Conservation (phyloP, 352 stramenopile species). For the Globisporangium echinulatum region DNA sequence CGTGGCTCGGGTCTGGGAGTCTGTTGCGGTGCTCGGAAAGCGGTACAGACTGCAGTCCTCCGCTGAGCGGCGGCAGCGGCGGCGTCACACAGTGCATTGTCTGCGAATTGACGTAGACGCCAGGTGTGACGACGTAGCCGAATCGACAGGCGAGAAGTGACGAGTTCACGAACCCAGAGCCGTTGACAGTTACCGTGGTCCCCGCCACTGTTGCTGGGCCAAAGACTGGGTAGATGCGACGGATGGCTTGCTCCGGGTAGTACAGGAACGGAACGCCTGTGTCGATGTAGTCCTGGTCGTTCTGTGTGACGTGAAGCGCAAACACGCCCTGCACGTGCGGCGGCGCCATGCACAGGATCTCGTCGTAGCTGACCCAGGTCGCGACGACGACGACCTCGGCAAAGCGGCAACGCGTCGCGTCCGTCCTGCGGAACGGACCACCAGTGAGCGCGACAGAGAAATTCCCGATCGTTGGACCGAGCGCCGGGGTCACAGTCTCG, state of each 20-base stretch:
- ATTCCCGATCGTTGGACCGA: constrained; percentile 75
- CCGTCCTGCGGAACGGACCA: constrained; percentile 64
- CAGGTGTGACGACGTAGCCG: constrained; percentile 75
- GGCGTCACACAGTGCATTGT: constrained; percentile 83
- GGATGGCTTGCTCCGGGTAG: constrained; percentile 73
- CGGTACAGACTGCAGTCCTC: constrained; percentile 44
- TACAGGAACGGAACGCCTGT: constrained; percentile 67
- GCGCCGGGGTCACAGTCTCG: constrained; percentile 62
- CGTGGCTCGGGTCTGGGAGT: constrained; percentile 48
- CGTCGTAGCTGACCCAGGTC: constrained; percentile 51
- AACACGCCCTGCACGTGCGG: constrained; percentile 61
- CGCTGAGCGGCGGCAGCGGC: constrained; percentile 47
- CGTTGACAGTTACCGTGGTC: constrained; percentile 82
- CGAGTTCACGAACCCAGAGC: constrained; percentile 85
- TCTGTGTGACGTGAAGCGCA: constrained; percentile 82
- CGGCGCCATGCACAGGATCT: constrained; percentile 79
- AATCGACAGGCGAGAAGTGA: constrained; percentile 86
- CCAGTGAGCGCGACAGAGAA: constrained; percentile 84
- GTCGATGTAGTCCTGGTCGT: constrained; percentile 90
- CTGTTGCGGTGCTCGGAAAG: constrained; percentile 72
- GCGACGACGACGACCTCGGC: constrained; percentile 55
- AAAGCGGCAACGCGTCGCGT: constrained; percentile 87
- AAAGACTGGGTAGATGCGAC: constrained; percentile 79
- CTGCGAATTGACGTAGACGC: constrained; percentile 67
- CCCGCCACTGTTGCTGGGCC: constrained; percentile 78